These are phyloP conservation scores for Rhodosporidiobolus sp. DNA, from an alignment of 768 basidiomycete genomes.

Conservation along the genomic window DNA sequence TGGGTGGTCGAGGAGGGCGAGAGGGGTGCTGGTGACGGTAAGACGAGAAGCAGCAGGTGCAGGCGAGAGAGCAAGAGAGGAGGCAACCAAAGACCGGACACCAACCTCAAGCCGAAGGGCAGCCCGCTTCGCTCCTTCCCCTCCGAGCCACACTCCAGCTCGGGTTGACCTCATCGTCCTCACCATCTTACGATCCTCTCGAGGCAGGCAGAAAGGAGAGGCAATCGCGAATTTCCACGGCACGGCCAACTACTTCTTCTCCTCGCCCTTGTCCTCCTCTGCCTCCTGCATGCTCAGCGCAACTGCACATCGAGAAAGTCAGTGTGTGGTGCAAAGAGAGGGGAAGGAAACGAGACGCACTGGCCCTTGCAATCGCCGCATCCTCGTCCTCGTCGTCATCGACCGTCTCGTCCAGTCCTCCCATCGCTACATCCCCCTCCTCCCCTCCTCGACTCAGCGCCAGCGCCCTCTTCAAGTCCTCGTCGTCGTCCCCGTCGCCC, in stretches of 20 bases:
- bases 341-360: conserved; percentile 52
- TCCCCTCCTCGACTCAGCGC: conserved; percentile 55
- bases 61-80: no score
- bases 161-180: no score
- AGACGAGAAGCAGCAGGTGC: no score
- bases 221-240: neutral
- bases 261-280: conserved; percentile 48
- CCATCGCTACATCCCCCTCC: conserved; percentile 54
- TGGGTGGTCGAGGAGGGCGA: no score
- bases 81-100: neutral
- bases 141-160: no score
- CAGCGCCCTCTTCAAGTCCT: conserved; percentile 69
- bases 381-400: conserved; percentile 59
- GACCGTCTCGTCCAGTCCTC: conserved; percentile 37
- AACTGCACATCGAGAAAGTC: conserved; percentile 10
- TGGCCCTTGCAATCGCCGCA: conserved; percentile 83
- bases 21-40: no score
- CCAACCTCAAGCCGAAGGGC: no score
- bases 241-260: neutral
- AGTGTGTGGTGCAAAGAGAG: neutral
- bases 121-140: no score
- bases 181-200: no score
- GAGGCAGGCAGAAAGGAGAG: neutral
- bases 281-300: conserved; percentile 56
- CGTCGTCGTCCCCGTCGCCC: conserved; percentile 71